Evolutionary conservation across 345 rosid genomes (phyloP), one percentile per base, ranked within the genome.

Genomic region (Salix suchowensis): DNA sequence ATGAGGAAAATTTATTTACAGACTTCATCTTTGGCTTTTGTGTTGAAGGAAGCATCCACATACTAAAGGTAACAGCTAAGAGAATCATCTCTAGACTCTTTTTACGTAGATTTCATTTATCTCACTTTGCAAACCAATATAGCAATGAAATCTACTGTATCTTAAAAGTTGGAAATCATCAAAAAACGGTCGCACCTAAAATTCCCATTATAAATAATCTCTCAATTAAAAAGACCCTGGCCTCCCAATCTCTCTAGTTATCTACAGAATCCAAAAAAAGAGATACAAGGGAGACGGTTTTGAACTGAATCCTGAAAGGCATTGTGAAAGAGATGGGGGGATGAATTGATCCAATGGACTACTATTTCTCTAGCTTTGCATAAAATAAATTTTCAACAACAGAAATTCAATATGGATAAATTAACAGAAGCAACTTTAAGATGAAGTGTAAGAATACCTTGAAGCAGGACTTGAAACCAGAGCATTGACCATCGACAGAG

Each of bases 401-500:
- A 5, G 10, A 26, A 34, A 72, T 32, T 73, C 9, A 26, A 30
- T 40, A 54, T 15, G 58, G 74, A 52, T 32, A 10, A 62, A 70
- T 66, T 73, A 46, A 67, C 65, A 13, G 9, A 39, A 61, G 19
- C 67, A 46, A 72, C 34, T 77, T 70, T 60, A 55, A 54, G 70
- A 70, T 68, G 60, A 32, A 60, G 32, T 34, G 67, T 18, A 14
- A 60, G 62, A 2, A 84, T 88, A 96, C 98, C 99, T 87, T 85
- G 98, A 84, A 84, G 98, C 98, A 76, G 99, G 97, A 86, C 90
- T 88, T 80, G 91, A 84, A 84, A 88, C 87, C 78, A 96, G 77
- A 74, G 90, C 79, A 74, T 77, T 92, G 81, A 78, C 74, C 87
- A 91, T 75, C 54, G 86, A 42, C 26, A 97, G 91, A 74, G 92